Evolutionary conservation across 2,329 filamentous ascomycete genomes (phyloP), one percentile per base, ranked within the genome.

Genomic region (Ascocoryne sarcoides): DNA sequence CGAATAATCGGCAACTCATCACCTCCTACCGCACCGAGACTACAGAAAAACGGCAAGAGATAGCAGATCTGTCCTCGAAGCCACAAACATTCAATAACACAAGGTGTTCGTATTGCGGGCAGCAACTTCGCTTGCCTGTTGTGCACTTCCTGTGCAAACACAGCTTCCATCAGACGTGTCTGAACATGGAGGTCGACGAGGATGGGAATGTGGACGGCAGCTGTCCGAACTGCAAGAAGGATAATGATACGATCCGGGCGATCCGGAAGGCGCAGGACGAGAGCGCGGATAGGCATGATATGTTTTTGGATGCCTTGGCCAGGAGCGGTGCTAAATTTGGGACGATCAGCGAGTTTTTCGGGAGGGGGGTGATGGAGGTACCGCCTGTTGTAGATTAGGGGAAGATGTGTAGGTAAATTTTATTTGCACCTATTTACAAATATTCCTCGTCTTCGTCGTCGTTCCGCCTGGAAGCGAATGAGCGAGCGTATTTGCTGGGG

Each of bases 61-160:
- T 96, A 14, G 68, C 75, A 1, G 83, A 89, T 36, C 71, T 98
- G 0, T 75, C 74, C 5, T 73, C 73, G 7, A 90, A 93, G 57
- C 89, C 92, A 0, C 79, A 82, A 15, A 84, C 93, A 1, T 96
- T 98, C 69, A 86, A 93, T 60, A 81, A 88, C 0, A 89, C 88
- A 23, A 76, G 92, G 37, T 98, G 92, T 60, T 81, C 83, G 19
- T 80, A 84, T 37, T 98, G 92, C 60, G 75, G 79, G 3, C 43
- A 44, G 28, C 72, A 76, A 18, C 71, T 96, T 14, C 89, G 95
- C 50, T 69, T 96, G 10, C 92, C 92, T 0, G 85, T 82, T 0
- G 89, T 98, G 35, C 92, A 98, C 60, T 98, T 98, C 61, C 65
- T 98, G 48, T 98, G 92, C 68, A 95, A 94, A 61, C 92, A 98